These are phyloP conservation scores for Pichia membranifaciens DNA, from an alignment of 805 yeast genomes.

Conservation along the genomic window DNA sequence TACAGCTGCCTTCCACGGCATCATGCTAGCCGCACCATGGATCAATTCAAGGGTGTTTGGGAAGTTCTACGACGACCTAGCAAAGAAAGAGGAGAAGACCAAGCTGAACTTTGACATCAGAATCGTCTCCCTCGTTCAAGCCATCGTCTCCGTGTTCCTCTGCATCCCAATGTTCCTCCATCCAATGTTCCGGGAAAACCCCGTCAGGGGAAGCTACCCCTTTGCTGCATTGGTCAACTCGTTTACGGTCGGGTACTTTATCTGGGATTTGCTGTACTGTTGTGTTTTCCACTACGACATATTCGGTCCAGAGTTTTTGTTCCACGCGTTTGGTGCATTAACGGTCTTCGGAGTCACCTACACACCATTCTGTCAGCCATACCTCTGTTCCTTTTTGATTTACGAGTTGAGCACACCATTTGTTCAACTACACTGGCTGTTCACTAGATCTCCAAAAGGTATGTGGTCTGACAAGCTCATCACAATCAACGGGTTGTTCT, in stretches of 20 bases:
- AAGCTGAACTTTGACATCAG: conserved; percentile 84
- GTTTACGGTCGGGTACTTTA: conserved; percentile 74
- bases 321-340: conserved; percentile 81
- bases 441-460: conserved; percentile 67
- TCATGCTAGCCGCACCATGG: conserved; percentile 49
- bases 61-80: conserved; percentile 36
- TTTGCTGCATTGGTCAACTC: conserved; percentile 70
- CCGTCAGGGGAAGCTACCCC: conserved; percentile 66
- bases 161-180: conserved; percentile 64
- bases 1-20: conserved; percentile 50
- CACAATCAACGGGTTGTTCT: conserved; percentile 62
- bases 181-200: conserved; percentile 40
- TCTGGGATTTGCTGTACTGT: conserved; percentile 85
- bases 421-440: conserved; percentile 91
- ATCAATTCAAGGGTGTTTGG: conserved; percentile 48
- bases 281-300: conserved; percentile 46
- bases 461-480: conserved; percentile 49
- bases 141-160: conserved; percentile 53
- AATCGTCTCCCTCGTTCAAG: conserved; percentile 81
- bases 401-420: conserved; percentile 93
- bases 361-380: conserved; percentile 71
- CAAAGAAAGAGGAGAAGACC: conserved; percentile 37
- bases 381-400: conserved; percentile 74
- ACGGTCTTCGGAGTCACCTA: conserved; percentile 62
- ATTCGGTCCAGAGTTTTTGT: conserved; percentile 76